Base-by-base conservation (phyloP, 352 stramenopile genomes). In the Plasmopara muralis region DNA sequence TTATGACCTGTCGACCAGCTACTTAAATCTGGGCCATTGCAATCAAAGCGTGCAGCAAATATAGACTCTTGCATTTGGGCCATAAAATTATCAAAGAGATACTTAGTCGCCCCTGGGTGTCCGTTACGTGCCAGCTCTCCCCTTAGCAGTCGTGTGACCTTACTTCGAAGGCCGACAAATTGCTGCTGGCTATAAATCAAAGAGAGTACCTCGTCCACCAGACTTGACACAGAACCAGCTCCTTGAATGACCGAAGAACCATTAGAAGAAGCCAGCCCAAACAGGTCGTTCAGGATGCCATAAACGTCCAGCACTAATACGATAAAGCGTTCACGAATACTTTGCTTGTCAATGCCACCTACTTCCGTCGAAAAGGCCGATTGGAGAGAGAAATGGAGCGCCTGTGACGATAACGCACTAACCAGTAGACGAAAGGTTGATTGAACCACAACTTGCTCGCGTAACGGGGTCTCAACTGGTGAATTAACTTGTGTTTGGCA, bases 201-300 rank as follows among this genome's bases (percentile, higher is more conserved):
- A n/a, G 45, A 51, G 25, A 48, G 2, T 14, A 48, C 29, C 37
- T 48, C 43, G 12, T 51, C 31, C 45, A 51, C 33, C 10, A 51
- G 31, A 7, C 16, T 18, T 7, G 45, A 30, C 5, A 50, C 4
- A 16, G 29, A 40, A 4, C 30, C 37, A 5, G 14, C 29, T 30
- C 44, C n/a, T 41, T n/a, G 9, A 16, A 41, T n/a, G 9, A 20
- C 30, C 37, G 44, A 40, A 16, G 16, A n/a, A 40, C n/a, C 30
- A 8, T 31, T 16, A 4, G 30, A 12, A 50, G 44, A 40, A 10
- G 9, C n/a, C 29, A 50, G 15, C 10, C 20, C n/a, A 20, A 38
- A n/a, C n/a, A 50, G 44, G 40, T 50, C 44, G 31, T 9, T 15
- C 29, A 50, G 16, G 9, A 41, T 50, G 10, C 40, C 31, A 15